Evolutionary conservation across 2,329 filamentous ascomycete species (phyloP).

Genomic region (Fusarium sp.): DNA sequence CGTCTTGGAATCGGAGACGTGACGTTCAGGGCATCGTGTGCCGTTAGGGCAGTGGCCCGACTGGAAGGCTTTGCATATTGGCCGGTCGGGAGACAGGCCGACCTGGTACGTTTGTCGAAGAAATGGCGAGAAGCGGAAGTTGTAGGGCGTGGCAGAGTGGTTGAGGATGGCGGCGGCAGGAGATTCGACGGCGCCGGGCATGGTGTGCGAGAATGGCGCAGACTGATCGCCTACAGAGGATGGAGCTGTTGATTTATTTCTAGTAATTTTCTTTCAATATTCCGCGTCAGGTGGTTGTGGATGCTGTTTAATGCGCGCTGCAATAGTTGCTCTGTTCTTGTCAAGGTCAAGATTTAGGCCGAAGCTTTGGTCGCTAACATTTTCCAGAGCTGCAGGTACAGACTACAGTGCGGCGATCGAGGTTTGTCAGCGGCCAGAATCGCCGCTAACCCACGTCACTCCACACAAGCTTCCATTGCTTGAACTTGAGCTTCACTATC

Average conservation of each 20-base stretch:
- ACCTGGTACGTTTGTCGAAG: constrained; percentile 85
- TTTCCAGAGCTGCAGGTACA: constrained; percentile 29
- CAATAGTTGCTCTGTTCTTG: constrained; percentile 7
- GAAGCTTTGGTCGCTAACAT: constrained; percentile 17
- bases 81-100: constrained; percentile 80
- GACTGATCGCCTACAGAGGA: constrained; percentile 16
- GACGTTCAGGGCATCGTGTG: constrained; percentile 85
- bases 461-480: constrained; percentile 9
- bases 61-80: constrained; percentile 86
- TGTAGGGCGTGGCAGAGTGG: constrained; percentile 67
- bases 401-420: not conserved
- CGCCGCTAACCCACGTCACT: constrained; percentile 7
- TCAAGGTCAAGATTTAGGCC: not conserved
- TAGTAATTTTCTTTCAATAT: not conserved
- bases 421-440: constrained; percentile 35
- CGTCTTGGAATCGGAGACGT: constrained; percentile 61
- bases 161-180: constrained; percentile 62
- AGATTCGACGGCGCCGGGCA: constrained; percentile 47
- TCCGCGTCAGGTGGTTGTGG: not conserved
- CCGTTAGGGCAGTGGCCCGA: constrained; percentile 89
- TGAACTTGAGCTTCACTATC: not conserved
- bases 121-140: constrained; percentile 88
- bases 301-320: not conserved
- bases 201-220: constrained; percentile 33
- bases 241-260: not conserved